These are phyloP conservation scores for Cynara cardunculus DNA, from an alignment of 129 eudicot genomes.

Conservation along the genomic window DNA sequence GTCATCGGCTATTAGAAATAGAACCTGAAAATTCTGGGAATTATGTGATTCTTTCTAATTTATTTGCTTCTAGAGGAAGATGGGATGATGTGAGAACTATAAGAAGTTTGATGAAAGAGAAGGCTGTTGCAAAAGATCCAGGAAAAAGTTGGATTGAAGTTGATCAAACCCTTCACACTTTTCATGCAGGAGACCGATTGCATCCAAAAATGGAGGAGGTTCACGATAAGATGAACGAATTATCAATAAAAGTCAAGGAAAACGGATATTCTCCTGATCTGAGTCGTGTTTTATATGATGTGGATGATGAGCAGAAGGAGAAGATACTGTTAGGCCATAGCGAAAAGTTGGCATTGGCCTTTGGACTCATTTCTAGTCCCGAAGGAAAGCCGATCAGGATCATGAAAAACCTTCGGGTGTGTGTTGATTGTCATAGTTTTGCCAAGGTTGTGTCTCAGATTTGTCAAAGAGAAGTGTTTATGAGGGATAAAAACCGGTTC, in stretches of 20 bases:
- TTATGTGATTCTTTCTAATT: constrained; percentile 72
- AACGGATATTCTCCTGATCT: constrained; percentile 68
- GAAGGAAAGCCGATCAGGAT: constrained; percentile 51
- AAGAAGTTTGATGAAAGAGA: constrained; percentile 66
- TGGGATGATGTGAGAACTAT: constrained; percentile 73
- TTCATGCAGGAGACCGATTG: constrained; percentile 53
- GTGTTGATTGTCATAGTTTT: constrained; percentile 86
- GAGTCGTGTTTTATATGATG: constrained; percentile 60
- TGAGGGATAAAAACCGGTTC: constrained; percentile 71
- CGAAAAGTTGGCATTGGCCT: constrained; percentile 77
- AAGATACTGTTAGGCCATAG: constrained; percentile 77
- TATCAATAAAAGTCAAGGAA: constrained; percentile 47
- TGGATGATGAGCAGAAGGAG: constrained; percentile 85
- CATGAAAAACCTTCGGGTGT: constrained; percentile 73
- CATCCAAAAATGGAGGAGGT: constrained; percentile 58
- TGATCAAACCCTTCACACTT: constrained; percentile 62
- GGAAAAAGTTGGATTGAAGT: constrained; percentile 94
- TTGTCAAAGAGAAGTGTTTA: constrained; percentile 55
- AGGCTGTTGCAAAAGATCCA: constrained; percentile 61
- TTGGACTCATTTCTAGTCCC: constrained; percentile 48
- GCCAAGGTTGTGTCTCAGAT: constrained; percentile 65
- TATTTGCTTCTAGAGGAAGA: constrained; percentile 71
- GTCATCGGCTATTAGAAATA: constrained; percentile 49
- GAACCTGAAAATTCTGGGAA: constrained; percentile 90
- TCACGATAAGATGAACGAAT: constrained; percentile 47